Conservation (phyloP, 495 filamentous ascomycete species). For the Opeltia flavorubescens region DNA sequence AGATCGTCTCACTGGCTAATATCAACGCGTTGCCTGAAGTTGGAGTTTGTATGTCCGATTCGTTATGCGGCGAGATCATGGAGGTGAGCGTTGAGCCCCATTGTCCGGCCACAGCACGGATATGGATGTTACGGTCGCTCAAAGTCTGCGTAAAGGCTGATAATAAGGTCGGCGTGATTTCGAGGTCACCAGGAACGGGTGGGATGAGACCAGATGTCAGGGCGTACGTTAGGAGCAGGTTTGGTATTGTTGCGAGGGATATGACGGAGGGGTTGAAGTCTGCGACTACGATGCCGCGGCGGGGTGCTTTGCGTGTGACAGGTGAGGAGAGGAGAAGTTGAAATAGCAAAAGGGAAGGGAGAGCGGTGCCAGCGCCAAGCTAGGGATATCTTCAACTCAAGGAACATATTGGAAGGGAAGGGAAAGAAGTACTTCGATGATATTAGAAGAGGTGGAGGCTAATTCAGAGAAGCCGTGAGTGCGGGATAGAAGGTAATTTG, state of each 20-base stretch:
- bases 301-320: conserved; percentile 3
- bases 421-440: conserved; percentile 49
- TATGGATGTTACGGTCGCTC: conserved; percentile 33
- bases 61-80: conserved; percentile 27
- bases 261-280: conserved; percentile 87
- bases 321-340: conserved; percentile 42
- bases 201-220: conserved; percentile 18
- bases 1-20: conserved; percentile 89
- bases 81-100: conserved; percentile 62
- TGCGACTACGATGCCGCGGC: conserved; percentile 54
- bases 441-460: background rate
- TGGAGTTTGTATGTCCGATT: conserved; percentile 5
- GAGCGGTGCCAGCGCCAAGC: conserved; percentile 83
- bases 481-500: conserved; percentile 40
- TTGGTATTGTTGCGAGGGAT: conserved; percentile 75
- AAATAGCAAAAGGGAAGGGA: conserved; percentile 69
- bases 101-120: conserved; percentile 69
- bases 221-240: conserved; percentile 61
- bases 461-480: background rate
- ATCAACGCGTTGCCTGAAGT: conserved; percentile 32
- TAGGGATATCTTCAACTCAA: conserved; percentile 19
- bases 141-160: conserved; percentile 48
- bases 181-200: conserved; percentile 43
- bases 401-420: background rate
- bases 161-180: conserved; percentile 52